A percentile compares a stretch with the other conserved stretches of the same genome.
Evolutionary conservation across 805 yeast species (phyloP).

Genomic region (Saccharomycopsis olivae): DNA sequence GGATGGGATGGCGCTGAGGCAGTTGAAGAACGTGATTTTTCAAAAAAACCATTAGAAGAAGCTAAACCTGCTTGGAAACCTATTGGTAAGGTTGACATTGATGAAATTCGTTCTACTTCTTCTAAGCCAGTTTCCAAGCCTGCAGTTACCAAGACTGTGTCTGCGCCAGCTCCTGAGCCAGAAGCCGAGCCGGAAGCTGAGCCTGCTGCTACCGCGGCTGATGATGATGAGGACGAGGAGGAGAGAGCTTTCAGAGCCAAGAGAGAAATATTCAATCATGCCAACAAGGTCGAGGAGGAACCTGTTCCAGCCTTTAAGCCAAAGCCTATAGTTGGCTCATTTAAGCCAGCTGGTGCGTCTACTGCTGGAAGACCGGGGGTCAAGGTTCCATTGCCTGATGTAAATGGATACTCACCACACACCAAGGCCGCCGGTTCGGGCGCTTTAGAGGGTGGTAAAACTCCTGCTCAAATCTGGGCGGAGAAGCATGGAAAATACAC

Average conservation of each 20-base stretch:
- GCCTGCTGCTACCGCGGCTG: constrained; percentile 8
- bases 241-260: constrained; percentile 18
- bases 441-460: constrained; percentile 59
- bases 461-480: constrained; percentile 96
- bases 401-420: constrained; percentile 38
- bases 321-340: background rate
- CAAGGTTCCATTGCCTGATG: constrained; percentile 6
- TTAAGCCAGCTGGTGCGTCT: constrained; percentile 1
- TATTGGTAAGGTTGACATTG: constrained; percentile 49
- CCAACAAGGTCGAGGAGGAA: constrained; percentile 3
- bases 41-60: constrained; percentile 34
- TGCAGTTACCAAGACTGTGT: constrained; percentile 8
- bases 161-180: background rate
- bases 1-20: constrained; percentile 37
- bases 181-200: background rate
- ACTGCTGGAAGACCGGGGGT: constrained; percentile 7
- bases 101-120: constrained; percentile 31
- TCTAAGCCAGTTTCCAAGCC: constrained; percentile 22
- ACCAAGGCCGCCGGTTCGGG: constrained; percentile 39
- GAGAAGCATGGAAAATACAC: constrained; percentile 68
- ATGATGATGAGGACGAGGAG: constrained; percentile 16
- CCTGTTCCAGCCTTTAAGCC: too few relatives aligned
- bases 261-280: constrained; percentile 12
- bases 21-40: constrained; percentile 37
- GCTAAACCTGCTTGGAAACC: constrained; percentile 46